These are phyloP conservation scores for Colletotrichum australisinense DNA, from an alignment of 2,329 filamentous ascomycete genomes.

Conservation along the genomic window DNA sequence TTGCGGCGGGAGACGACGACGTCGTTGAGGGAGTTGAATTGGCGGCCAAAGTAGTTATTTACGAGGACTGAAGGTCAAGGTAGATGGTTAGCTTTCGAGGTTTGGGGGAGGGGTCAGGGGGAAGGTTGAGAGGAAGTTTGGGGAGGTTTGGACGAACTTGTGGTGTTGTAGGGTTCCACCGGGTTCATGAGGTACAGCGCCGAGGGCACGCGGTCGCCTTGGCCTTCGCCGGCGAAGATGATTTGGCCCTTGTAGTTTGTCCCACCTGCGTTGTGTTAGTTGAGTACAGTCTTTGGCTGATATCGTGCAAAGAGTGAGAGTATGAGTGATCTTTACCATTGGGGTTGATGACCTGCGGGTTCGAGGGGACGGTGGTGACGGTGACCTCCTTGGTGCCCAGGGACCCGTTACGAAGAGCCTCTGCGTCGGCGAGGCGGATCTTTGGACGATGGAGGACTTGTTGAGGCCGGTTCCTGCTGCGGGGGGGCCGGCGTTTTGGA, in stretches of 20 bases:
- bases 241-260: conserved; percentile 63
- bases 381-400: conserved; percentile 54
- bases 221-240: conserved; percentile 61
- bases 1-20: conserved; percentile 63
- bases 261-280: conserved; percentile 44
- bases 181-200: conserved; percentile 57
- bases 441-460: conserved; percentile 62
- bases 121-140: too few species aligned
- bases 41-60: conserved; percentile 69
- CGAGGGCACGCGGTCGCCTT: conserved; percentile 54
- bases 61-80: conserved; percentile 54
- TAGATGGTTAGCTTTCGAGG: neutral
- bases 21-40: conserved; percentile 72
- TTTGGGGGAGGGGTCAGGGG: too few species aligned
- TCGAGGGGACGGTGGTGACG: conserved; percentile 53
- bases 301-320: too few species aligned
- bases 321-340: conserved; percentile 51
- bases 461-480: conserved; percentile 61
- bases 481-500: conserved; percentile 60
- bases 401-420: conserved; percentile 49
- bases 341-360: conserved; percentile 59
- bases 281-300: too few species aligned
- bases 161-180: conserved; percentile 60
- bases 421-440: conserved; percentile 57
- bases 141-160: conserved; percentile 43